These are phyloP conservation scores for Penicillium cataractarum DNA, from an alignment of 495 filamentous ascomycete species.

Conservation along the genomic window DNA sequence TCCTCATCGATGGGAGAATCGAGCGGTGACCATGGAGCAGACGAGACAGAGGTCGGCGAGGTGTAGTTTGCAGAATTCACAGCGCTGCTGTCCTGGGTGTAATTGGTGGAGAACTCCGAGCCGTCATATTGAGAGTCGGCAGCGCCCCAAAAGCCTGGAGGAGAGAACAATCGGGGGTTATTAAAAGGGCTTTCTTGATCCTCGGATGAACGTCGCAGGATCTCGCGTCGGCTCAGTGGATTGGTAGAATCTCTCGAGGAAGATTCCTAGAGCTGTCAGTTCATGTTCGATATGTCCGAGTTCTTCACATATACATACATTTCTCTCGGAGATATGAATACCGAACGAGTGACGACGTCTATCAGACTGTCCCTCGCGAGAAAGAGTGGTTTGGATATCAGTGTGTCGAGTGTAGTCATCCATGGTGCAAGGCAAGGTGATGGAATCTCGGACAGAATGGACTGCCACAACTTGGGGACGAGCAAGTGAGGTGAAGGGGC, in stretches of 20 bases:
- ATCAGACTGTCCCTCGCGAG: neutral
- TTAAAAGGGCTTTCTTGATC: neutral
- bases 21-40: constrained; percentile 28
- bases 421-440: neutral
- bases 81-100: neutral
- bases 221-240: neutral
- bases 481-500: neutral
- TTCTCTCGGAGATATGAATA: constrained; percentile 20
- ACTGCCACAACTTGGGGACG: neutral
- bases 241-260: neutral
- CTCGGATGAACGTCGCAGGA: neutral
- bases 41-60: constrained; percentile 24
- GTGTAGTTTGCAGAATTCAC: constrained; percentile 19
- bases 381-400: neutral
- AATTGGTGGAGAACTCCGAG: constrained; percentile 11
- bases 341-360: constrained; percentile 22
- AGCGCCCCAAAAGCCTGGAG: neutral
- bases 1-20: constrained; percentile 35
- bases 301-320: constrained; percentile 10
- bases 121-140: constrained; percentile 4
- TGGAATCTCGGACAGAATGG: neutral
- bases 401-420: neutral
- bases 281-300: neutral
- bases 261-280: constrained; percentile 6
- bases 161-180: neutral